Evolutionary conservation across 371 early-diverging fungal species (phyloP).

Genomic region (Mucor velutinosus): DNA sequence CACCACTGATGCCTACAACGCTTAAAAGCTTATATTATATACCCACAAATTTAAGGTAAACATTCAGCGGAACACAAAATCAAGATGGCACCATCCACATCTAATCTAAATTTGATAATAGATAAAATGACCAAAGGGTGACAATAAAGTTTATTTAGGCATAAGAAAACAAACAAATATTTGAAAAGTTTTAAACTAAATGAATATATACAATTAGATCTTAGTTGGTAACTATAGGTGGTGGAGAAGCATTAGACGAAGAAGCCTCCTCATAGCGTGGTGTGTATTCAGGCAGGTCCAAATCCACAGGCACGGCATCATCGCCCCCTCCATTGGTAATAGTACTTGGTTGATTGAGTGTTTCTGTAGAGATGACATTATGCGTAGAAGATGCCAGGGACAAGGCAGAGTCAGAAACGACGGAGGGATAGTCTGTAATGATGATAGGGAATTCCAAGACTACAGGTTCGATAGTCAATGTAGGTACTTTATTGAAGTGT

Average conservation of each 20-base stretch:
- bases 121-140: not conserved
- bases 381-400: conserved; percentile 5
- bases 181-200: too few species aligned
- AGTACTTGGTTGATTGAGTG: not conserved
- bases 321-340: conserved; percentile 33
- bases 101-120: not conserved
- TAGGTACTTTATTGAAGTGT: conserved; percentile 30
- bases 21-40: too few species aligned
- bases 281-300: conserved; percentile 53
- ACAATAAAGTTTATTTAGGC: not conserved
- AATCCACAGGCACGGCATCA: conserved; percentile 44
- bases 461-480: conserved; percentile 24
- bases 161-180: not conserved
- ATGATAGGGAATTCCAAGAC: conserved; percentile 45
- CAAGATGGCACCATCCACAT: not conserved
- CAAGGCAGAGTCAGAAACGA: conserved; percentile 9
- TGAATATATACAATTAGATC: too few species aligned
- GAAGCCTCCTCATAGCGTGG: conserved; percentile 38
- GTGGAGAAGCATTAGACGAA: not conserved
- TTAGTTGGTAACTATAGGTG: conserved; percentile 3
- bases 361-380: conserved; percentile 3
- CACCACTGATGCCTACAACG: too few species aligned
- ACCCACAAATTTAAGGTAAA: too few species aligned
- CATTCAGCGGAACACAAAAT: not conserved
- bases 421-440: conserved; percentile 43